These are phyloP conservation scores for Closterium sp. DNA, from an alignment of 139 green algal genomes.

Conservation along the genomic window DNA sequence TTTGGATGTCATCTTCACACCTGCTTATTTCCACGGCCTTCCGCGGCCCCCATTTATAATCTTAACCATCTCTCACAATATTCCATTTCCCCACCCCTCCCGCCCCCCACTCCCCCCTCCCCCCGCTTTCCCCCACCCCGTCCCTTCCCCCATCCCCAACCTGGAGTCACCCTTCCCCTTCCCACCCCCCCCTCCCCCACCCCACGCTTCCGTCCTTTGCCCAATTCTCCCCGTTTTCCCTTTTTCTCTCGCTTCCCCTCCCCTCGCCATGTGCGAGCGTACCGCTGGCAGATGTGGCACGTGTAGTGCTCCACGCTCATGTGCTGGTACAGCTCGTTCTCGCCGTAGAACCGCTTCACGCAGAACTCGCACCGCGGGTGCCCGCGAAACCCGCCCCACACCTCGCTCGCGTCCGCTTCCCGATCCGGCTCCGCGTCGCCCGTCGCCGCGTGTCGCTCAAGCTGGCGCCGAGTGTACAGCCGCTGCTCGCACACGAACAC, in stretches of 20 bases:
- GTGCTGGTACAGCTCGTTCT: slow-evolving; percentile 86
- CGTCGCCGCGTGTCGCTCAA: slow-evolving; percentile 80
- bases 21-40: no score
- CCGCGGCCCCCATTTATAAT: no score
- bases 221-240: no score
- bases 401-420: slow-evolving; percentile 46
- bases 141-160: not conserved
- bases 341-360: slow-evolving; percentile 76
- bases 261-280: no score
- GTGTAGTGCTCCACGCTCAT: slow-evolving; percentile 79
- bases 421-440: slow-evolving; percentile 35
- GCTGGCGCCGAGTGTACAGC: slow-evolving; percentile 75
- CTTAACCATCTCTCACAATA: no score
- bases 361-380: slow-evolving; percentile 73
- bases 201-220: no score
- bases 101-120: not conserved
- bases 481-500: slow-evolving; percentile 49
- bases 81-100: not conserved
- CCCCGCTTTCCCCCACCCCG: not conserved
- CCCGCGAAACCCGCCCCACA: slow-evolving; percentile 79
- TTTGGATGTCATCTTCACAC: no score
- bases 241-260: no score
- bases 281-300: slow-evolving; percentile 53
- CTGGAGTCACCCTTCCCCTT: no score
- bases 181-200: no score